These are phyloP conservation scores for Phyllosticta citrichinensis DNA, from an alignment of 2,329 filamentous ascomycete species.

Conservation along the genomic window DNA sequence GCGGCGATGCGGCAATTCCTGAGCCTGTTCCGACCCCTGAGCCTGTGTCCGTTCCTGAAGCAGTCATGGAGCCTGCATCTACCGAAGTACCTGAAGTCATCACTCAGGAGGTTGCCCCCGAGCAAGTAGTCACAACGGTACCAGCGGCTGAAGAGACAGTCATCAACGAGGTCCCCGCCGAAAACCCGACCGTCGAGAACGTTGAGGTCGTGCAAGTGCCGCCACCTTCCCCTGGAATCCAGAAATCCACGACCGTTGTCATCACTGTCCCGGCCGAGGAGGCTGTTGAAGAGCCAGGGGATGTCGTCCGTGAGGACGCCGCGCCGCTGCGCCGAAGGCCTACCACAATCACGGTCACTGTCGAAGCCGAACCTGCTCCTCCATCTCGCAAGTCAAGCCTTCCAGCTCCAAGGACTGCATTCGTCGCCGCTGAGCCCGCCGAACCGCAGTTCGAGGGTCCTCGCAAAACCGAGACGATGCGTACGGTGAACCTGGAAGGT, in stretches of 20 bases:
- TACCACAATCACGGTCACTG: not conserved
- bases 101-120: not conserved
- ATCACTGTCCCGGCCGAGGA: not conserved
- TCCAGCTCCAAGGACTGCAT: not conserved
- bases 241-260: not conserved
- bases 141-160: not conserved
- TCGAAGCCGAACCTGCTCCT: not conserved
- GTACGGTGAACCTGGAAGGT: not conserved
- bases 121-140: not conserved
- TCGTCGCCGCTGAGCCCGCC: not conserved
- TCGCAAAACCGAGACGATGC: not conserved
- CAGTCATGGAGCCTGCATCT: not conserved
- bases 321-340: not conserved
- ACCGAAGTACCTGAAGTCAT: not conserved
- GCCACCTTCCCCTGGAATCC: not conserved
- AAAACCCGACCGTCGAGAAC: not conserved
- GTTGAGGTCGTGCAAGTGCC: not conserved
- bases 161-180: not conserved
- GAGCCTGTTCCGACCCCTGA: not conserved
- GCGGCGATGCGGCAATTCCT: not conserved
- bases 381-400: not conserved
- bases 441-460: not conserved
- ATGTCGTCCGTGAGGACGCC: not conserved
- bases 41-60: not conserved
- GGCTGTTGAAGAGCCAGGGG: not conserved